A percentile compares a stretch with the other conserved stretches of the same genome.
Conservation (phyloP, 352 stramenopile genomes). For the Globisporangium camurandrum region DNA sequence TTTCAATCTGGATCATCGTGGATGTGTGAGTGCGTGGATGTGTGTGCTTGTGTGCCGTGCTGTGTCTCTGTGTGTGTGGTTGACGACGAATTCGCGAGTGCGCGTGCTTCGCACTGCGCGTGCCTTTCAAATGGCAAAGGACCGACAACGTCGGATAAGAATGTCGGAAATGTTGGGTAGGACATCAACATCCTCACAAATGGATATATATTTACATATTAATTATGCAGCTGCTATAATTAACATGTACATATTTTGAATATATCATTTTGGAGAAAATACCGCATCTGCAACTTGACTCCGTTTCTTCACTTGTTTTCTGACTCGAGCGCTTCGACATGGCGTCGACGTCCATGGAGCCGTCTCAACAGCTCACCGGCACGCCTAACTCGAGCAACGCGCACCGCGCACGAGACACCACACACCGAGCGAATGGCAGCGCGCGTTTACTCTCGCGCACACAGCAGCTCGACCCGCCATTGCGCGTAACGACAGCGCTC, state of each 20-base stretch:
- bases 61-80: no score
- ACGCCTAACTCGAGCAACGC: no score
- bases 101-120: no score
- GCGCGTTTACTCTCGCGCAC: no score
- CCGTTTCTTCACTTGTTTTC: background rate
- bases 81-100: conserved; percentile 10
- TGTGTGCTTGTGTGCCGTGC: background rate
- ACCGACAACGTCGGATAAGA: no score
- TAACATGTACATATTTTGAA: no score
- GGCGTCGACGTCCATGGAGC: background rate
- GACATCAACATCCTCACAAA: background rate
- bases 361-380: no score
- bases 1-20: conserved; percentile 29
- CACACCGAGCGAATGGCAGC: no score
- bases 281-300: background rate
- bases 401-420: no score
- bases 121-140: no score
- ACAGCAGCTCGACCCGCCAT: background rate
- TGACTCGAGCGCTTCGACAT: background rate
- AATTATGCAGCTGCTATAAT: background rate
- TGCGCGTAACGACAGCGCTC: background rate
- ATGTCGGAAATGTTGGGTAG: background rate
- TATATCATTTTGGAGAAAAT: background rate
- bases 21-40: conserved; percentile 3
- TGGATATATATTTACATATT: background rate